Evolutionary conservation across 352 stramenopile genomes (phyloP).

Genomic region (Phytophthora niederhauseri): DNA sequence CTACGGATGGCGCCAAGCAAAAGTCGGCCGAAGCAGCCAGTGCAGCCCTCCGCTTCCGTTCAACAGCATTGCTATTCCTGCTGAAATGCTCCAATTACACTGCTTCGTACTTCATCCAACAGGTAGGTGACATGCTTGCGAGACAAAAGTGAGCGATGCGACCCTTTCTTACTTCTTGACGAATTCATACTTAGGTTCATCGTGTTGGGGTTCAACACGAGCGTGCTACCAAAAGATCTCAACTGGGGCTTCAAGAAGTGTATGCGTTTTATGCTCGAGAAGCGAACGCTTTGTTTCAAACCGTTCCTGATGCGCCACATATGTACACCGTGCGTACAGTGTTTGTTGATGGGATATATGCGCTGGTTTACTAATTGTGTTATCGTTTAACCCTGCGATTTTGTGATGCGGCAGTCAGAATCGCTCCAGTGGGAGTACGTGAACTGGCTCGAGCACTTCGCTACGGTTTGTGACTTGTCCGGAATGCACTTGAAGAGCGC

Average conservation of each 20-base stretch:
- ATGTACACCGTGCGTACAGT: slow-evolving; percentile 37
- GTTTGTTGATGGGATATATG: background rate
- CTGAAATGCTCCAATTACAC: slow-evolving; percentile 73
- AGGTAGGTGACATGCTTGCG: slow-evolving; percentile 29
- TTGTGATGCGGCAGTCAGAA: slow-evolving; percentile 38
- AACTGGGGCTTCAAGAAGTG: slow-evolving; percentile 34
- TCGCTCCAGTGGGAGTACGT: slow-evolving; percentile 58
- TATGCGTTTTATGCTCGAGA: slow-evolving; percentile 50
- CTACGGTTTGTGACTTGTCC: slow-evolving; percentile 47
- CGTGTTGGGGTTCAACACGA: slow-evolving; percentile 71
- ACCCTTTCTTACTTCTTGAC: background rate
- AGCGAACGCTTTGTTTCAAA: slow-evolving; percentile 29
- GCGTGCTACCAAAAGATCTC: slow-evolving; percentile 40
- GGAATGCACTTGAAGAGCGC: slow-evolving; percentile 36
- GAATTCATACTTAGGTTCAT: slow-evolving; percentile 40
- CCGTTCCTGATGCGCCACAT: slow-evolving; percentile 15
- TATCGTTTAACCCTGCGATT: background rate
- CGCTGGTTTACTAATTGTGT: slow-evolving; percentile 13
- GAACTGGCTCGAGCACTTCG: slow-evolving; percentile 69
- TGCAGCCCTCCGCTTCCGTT: slow-evolving; percentile 47
- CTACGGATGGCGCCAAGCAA: slow-evolving; percentile 32
- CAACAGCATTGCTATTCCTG: slow-evolving; percentile 62
- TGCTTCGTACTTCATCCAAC: slow-evolving; percentile 63
- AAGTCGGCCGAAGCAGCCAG: slow-evolving; percentile 15
- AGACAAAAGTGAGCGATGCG: background rate